Base-by-base conservation (phyloP, 495 filamentous ascomycete genomes). In the Podospora pseudoanserina region DNA sequence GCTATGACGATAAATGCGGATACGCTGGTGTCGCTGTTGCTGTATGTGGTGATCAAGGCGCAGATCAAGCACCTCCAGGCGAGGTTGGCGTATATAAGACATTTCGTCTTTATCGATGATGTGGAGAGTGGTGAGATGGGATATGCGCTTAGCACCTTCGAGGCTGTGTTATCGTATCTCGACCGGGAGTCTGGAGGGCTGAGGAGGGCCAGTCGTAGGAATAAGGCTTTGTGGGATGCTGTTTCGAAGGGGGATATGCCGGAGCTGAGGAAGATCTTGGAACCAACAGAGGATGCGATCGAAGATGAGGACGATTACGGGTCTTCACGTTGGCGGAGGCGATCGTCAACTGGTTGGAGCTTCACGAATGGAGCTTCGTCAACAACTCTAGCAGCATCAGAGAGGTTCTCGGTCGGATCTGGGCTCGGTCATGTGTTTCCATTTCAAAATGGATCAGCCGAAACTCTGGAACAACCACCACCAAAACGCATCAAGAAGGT, bases 91-190 rank as follows among this genome's bases (percentile, higher is more conserved):
- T 98, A 97, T 75, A 96, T 99, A 88, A 90, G 93, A 64, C 90
- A 95, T 67, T 99, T 97, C 71, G 92, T 96, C 73, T 98, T 97
- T 76, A 91, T 95, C 53, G 94, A 97, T 69, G 96, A 98, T 82
- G 93, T 98, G 15, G 96, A 99, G 65, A 94, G 88, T 74, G 96
- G 96, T 39, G 96, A 99, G 80, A 91, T 94, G 82, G 96, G 96
- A 27, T 99, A 99, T 79, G 93, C 96, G 5, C 80, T 99, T 39
- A 98, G 94, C 75, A 99, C 96, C 0, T 91, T 97, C 62, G 96
- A 99, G 79, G 96, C 92, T 0, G 96, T 99, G 4, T 80, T 99
- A 15, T 91, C 93, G 9, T 97, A 99, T 78, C 86, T 99, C 19
- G 86, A 89, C 23, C 88, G 88, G 28, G 93, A 97, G 70, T 93